phyloP scores from a whole-genome alignment of 331 rosid genomes.

The Malus hybrid region DNA sequence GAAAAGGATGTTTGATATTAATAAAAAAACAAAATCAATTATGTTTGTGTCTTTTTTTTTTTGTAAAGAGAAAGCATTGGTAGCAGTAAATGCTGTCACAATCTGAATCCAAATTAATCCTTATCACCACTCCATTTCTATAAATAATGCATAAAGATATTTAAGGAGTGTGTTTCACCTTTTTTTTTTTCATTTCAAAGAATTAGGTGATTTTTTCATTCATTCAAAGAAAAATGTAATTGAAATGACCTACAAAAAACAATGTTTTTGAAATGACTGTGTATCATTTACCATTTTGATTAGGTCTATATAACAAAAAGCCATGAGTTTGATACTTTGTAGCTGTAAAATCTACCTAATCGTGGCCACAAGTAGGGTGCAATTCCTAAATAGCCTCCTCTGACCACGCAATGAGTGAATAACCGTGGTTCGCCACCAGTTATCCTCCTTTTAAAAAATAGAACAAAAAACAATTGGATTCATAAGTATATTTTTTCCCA shows the following conservation, averaged over 20 bases:
- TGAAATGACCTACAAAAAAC: too few species aligned
- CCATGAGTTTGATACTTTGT: too few species aligned
- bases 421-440: too few species aligned
- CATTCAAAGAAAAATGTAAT: background rate
- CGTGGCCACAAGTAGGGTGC: too few species aligned
- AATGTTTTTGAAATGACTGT: too few species aligned
- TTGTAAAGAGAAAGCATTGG: background rate
- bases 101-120: background rate
- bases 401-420: too few species aligned
- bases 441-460: too few species aligned
- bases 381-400: too few species aligned
- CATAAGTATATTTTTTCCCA: background rate
- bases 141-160: background rate
- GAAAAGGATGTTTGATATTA: background rate
- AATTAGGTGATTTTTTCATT: background rate
- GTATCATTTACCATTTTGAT: too few species aligned
- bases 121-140: background rate
- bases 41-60: background rate
- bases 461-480: too few species aligned
- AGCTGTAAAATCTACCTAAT: too few species aligned
- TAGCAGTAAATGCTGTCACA: background rate
- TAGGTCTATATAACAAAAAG: too few species aligned
- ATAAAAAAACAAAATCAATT: background rate
- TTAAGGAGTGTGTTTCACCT: background rate
- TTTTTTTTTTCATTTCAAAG: background rate